Conservation (phyloP, 2,329 filamentous ascomycete genomes). For the Lasiodiplodia sp. region DNA sequence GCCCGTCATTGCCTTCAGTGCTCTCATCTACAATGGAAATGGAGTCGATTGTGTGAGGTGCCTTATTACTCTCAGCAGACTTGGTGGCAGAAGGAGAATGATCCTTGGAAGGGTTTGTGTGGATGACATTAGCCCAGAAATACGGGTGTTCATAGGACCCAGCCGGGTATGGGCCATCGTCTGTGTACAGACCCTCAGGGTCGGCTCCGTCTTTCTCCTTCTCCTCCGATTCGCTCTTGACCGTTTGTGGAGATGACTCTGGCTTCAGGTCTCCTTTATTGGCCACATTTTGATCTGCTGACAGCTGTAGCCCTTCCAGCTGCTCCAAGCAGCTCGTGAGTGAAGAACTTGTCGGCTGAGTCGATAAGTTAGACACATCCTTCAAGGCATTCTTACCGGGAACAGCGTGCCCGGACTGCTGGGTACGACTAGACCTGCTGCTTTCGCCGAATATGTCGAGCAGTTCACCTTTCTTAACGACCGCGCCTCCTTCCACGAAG, state of each 20-base stretch:
- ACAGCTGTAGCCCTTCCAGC: not conserved
- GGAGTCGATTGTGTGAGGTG: not conserved
- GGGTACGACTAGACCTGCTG: not conserved
- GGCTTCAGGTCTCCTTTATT: not conserved
- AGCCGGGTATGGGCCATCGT: conserved; percentile 9
- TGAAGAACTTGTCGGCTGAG: conserved; percentile 5
- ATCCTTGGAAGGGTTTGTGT: not conserved
- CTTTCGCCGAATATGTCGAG: conserved; percentile 14
- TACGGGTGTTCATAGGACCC: not conserved
- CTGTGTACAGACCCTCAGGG: conserved; percentile 1
- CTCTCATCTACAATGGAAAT: not conserved
- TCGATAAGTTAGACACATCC: conserved; percentile 13
- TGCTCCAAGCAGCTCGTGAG: not conserved
- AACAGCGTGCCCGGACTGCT: not conserved
- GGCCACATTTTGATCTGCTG: not conserved
- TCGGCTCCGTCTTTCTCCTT: not conserved
- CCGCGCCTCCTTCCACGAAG: conserved; percentile 7
- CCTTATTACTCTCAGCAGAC: not conserved
- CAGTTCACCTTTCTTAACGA: conserved; percentile 8
- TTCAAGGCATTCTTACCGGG: not conserved
- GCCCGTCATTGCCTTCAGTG: not conserved
- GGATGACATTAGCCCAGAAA: not conserved
- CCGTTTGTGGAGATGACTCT: not conserved
- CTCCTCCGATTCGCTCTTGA: not conserved
- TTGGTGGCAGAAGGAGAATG: not conserved